These are phyloP conservation scores for Talaromyces ruber DNA, from an alignment of 495 filamentous ascomycete genomes.

Conservation along the genomic window DNA sequence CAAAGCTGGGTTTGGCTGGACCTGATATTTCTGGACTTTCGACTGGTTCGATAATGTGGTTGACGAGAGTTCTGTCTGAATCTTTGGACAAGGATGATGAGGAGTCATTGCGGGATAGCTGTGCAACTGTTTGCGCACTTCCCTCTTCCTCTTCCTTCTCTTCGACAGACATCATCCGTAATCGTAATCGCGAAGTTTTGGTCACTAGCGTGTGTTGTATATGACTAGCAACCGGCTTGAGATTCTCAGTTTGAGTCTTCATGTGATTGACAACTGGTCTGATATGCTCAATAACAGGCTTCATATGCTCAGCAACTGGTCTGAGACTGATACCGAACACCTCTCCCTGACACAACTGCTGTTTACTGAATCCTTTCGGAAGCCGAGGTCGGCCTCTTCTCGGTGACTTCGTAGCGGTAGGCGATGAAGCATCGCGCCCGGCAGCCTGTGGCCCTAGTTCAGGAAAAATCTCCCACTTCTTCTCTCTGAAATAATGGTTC, in stretches of 20 bases:
- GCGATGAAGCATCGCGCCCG: background rate
- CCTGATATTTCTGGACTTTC: background rate
- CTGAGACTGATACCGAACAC: background rate
- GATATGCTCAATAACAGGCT: background rate
- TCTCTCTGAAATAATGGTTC: slow-evolving; percentile 40
- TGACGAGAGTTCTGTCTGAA: background rate
- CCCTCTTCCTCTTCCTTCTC: background rate
- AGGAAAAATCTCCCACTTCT: slow-evolving; percentile 42
- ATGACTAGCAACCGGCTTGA: background rate
- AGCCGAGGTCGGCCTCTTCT: slow-evolving; percentile 14
- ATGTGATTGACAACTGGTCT: background rate
- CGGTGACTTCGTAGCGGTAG: slow-evolving; percentile 8
- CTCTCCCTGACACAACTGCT: background rate
- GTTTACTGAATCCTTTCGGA: background rate
- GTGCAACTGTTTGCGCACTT: background rate
- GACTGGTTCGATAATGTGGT: background rate
- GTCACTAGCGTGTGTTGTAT: background rate
- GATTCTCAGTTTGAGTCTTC: background rate
- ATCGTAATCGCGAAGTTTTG: slow-evolving; percentile 2
- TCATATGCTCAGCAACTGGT: background rate
- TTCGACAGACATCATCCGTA: slow-evolving; percentile 1
- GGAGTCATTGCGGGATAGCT: background rate
- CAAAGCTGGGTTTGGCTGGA: background rate
- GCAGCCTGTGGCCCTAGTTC: slow-evolving; percentile 28
- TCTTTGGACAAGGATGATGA: background rate